Evolutionary conservation across 169 alveolate species (phyloP), one percentile per base, ranked within the genome.

Genomic region (Eimeria acervulina): DNA sequence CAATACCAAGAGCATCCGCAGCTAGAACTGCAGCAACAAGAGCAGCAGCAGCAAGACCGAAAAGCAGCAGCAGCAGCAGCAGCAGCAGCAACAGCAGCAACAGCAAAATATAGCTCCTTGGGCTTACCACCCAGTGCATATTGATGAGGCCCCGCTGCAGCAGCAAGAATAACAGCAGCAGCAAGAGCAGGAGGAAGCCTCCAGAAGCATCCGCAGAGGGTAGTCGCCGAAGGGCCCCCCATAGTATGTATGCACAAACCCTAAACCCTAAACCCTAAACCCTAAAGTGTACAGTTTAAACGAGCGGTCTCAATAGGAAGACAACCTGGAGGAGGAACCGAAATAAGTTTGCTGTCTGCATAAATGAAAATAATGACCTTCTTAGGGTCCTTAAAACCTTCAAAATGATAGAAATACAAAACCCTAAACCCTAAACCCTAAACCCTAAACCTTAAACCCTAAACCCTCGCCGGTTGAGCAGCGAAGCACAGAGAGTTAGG

Each of bases 341-440:
- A 78, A 21, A 17, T 3, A 7, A 8, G 55, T 40, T 36, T 72
- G 21, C 42, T 31, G 21, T 26, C 40, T 38, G 23, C 44, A 72
- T n/a, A 72, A 78, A 40, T n/a, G 85, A 23, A 78, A 36, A 15
- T 10, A 78, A 42, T 19, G 10, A 55, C 33, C 26, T 55, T 40
- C 3, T 7, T 17, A 40, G 31, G 55, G 26, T 36, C 31, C 63
- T 78, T 78, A 17, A 78, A 78, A 78, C 88, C 88, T 78, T 78
- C 21, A 40, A 78, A 78, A 78, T 42, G 63, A 17, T 4, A 40
- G 23, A n/a, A 63, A 63, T 6, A n/a, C 74, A 8, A 63, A 63
- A n/a, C 74, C 74, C 74, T 63, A 63, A 63, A 63, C 74, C 74
- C 74, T 63, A 63, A 63, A 63, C 74, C 74, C 74, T 63, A 63